phyloP scores from a whole-genome alignment of 495 filamentous ascomycete genomes.

The Aspergillus avenaceus region DNA sequence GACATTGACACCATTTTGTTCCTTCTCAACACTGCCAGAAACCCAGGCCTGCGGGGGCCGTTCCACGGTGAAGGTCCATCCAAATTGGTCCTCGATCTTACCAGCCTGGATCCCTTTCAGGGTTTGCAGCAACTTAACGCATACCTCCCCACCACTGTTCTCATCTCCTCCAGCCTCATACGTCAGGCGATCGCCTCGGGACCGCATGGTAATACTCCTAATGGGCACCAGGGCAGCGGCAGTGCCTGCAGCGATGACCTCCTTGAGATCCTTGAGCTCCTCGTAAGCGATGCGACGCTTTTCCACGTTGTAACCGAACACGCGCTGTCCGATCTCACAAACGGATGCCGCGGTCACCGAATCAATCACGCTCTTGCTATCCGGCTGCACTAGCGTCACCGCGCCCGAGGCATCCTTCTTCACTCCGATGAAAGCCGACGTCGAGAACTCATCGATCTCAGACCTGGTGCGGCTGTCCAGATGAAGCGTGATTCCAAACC shows the following conservation, averaged over 20 bases:
- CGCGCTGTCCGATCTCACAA: conserved; percentile 58
- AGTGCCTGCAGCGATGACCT: conserved; percentile 89
- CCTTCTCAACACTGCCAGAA: conserved; percentile 19
- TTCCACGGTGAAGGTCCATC: conserved; percentile 55
- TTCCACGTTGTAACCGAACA: conserved; percentile 66
- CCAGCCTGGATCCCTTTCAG: conserved; percentile 84
- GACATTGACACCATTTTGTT: conserved; percentile 24
- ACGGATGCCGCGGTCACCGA: conserved; percentile 74
- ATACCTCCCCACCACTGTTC: conserved; percentile 69
- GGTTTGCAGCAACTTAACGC: conserved; percentile 62
- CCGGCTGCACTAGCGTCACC: conserved; percentile 73
- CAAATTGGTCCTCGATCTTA: conserved; percentile 66
- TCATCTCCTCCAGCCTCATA: conserved; percentile 59
- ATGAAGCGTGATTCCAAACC: conserved; percentile 84
- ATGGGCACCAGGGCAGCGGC: conserved; percentile 91
- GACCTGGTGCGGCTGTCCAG: conserved; percentile 74
- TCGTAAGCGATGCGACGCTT: conserved; percentile 65
- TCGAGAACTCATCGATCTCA: conserved; percentile 88
- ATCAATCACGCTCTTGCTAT: conserved; percentile 76
- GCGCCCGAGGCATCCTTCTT: conserved; percentile 46
- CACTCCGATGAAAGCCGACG: conserved; percentile 78
- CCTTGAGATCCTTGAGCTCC: conserved; percentile 72
- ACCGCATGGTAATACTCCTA: conserved; percentile 73
- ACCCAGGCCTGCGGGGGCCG: conserved; percentile 32
- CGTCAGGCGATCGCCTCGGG: conserved; percentile 59